These are phyloP conservation scores for Triticum timopheevii DNA, from an alignment of 176 grass and related monocot genomes.

Conservation along the genomic window DNA sequence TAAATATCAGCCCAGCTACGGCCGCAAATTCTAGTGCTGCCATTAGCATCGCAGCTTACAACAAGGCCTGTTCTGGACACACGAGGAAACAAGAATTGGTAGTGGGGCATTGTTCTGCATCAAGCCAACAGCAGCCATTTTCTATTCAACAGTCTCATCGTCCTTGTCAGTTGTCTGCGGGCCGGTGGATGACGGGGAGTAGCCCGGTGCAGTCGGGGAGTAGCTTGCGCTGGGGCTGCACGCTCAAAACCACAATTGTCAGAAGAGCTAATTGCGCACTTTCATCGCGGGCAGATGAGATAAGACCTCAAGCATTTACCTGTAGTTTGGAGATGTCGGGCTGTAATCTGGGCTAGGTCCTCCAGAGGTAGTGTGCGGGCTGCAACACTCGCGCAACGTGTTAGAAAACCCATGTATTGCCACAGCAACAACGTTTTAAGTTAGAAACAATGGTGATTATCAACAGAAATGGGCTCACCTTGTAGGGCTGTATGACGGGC, in stretches of 20 bases:
- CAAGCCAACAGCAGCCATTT: not conserved
- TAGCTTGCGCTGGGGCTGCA: slow-evolving; percentile 92
- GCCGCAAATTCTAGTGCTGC: not conserved
- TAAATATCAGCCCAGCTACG: not conserved
- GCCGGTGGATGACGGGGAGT: slow-evolving; percentile 69
- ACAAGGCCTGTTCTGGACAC: not conserved
- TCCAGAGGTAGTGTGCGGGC: slow-evolving; percentile 63
- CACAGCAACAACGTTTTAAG: not conserved
- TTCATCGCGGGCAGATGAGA: not conserved
- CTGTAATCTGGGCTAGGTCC: slow-evolving; percentile 81
- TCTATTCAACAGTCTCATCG: slow-evolving; percentile 17
- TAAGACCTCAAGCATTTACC: slow-evolving; percentile 34
- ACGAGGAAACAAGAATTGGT: not conserved
- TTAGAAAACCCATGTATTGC: not conserved
- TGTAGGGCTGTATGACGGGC: slow-evolving; percentile 84
- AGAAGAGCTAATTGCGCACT: not conserved
- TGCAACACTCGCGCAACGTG: slow-evolving; percentile 15
- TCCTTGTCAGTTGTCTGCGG: slow-evolving; percentile 62
- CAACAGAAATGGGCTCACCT: slow-evolving; percentile 41
- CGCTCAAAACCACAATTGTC: not conserved
- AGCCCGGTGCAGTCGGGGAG: slow-evolving; percentile 83
- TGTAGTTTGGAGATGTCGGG: slow-evolving; percentile 91
- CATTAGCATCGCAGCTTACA: slow-evolving; percentile 9
- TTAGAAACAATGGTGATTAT: not conserved
- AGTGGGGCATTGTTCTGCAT: not conserved